A percentile compares a stretch with the other conserved stretches of the same genome.
phyloP scores from a whole-genome alignment of 495 filamentous ascomycete genomes.

The Penicillium canescens region DNA sequence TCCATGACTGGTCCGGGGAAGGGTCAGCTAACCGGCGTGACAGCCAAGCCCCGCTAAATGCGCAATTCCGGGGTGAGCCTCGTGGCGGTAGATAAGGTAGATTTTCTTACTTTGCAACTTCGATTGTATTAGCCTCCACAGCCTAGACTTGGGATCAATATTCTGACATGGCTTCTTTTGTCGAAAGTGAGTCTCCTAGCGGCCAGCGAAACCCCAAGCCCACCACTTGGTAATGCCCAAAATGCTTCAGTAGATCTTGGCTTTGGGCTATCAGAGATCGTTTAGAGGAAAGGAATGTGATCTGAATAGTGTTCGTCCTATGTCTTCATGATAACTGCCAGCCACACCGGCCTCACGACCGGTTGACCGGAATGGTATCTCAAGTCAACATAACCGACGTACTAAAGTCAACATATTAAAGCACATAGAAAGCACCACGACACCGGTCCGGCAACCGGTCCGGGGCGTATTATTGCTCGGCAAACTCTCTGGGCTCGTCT shows the following conservation, averaged over 20 bases:
- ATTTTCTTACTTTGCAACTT: too few relatives aligned
- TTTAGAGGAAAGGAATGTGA: too few relatives aligned
- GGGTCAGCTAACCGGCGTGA: constrained; percentile 1
- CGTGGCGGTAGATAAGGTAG: background rate
- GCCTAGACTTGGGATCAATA: too few relatives aligned
- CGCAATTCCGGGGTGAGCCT: constrained; percentile 1
- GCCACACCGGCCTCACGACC: background rate
- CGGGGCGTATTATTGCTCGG: background rate
- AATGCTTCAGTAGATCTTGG: too few relatives aligned
- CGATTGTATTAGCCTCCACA: too few relatives aligned
- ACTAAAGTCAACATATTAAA: background rate
- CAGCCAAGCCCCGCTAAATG: background rate
- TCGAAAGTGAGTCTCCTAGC: too few relatives aligned
- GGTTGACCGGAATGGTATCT: background rate
- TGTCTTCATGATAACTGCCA: background rate
- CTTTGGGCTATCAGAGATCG: too few relatives aligned
- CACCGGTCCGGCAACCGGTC: constrained; percentile 16
- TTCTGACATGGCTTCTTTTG: too few relatives aligned
- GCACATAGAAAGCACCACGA: background rate
- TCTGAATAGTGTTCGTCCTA: too few relatives aligned
- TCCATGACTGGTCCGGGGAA: background rate
- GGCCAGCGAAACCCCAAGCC: too few relatives aligned
- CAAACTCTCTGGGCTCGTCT: background rate
- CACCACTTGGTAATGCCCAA: too few relatives aligned
- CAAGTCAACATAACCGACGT: background rate